Conservation (phyloP, 2,329 filamentous ascomycete genomes). For the Myotisia sp. region DNA sequence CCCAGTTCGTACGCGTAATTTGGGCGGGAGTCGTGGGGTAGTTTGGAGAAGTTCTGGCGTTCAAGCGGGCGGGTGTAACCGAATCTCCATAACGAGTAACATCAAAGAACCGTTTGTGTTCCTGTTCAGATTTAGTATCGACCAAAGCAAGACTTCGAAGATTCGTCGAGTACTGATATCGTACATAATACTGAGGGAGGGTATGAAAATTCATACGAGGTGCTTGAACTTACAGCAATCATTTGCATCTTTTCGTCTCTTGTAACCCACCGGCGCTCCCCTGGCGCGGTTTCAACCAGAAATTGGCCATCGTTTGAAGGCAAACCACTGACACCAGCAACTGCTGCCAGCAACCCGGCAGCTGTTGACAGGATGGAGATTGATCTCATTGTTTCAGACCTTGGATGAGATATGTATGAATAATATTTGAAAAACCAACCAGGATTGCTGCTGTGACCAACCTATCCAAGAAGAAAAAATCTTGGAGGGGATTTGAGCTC, state of each 20-base stretch:
- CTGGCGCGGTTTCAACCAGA: slow-evolving; percentile 7
- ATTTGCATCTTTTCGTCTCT: slow-evolving; percentile 6
- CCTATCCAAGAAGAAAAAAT: too few relatives aligned
- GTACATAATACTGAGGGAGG: not conserved
- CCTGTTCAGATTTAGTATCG: not conserved
- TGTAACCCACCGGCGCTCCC: slow-evolving; percentile 7
- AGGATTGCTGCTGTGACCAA: too few relatives aligned
- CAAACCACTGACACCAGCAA: not conserved
- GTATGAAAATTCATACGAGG: too few relatives aligned
- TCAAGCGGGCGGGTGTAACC: too few relatives aligned
- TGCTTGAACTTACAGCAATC: slow-evolving; percentile 3
- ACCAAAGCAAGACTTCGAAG: not conserved
- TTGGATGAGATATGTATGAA: too few relatives aligned
- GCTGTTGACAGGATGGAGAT: not conserved
- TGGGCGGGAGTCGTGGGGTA: slow-evolving; percentile 4
- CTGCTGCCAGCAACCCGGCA: not conserved
- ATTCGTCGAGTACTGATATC: not conserved
- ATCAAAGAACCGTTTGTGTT: slow-evolving; percentile 7
- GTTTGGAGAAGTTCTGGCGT: too few relatives aligned
- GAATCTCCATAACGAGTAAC: slow-evolving; percentile 4
- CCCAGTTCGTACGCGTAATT: not conserved
- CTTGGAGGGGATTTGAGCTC: too few relatives aligned
- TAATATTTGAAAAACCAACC: too few relatives aligned
- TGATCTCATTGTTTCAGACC: not conserved
- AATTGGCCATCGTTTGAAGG: slow-evolving; percentile 3